Conservation (phyloP, 192 early-diverging fungal species). For the Helicostylum pulchrum region DNA sequence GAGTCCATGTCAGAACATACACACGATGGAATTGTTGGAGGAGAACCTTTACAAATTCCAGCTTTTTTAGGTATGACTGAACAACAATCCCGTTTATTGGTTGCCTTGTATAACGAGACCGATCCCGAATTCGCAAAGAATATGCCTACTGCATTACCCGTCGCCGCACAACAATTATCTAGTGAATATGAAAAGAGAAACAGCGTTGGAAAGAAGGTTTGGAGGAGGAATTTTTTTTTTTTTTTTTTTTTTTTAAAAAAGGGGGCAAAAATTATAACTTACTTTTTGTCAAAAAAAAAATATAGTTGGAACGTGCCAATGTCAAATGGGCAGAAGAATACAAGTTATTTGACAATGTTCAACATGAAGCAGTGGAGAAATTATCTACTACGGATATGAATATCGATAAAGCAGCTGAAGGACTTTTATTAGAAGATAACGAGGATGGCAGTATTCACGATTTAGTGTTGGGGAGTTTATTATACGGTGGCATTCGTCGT, state of each 20-base stretch:
- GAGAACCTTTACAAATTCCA: constrained; percentile 14
- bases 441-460: constrained; percentile 43
- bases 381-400: constrained; percentile 44
- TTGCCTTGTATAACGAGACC: constrained; percentile 48
- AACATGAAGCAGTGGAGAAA: constrained; percentile 43
- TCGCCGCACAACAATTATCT: constrained; percentile 43
- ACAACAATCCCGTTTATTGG: constrained; percentile 44
- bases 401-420: constrained; percentile 39
- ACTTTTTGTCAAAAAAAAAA: constrained; percentile 1
- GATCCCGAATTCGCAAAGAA: constrained; percentile 46
- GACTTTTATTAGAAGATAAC: constrained; percentile 28
- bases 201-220: constrained; percentile 43
- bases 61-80: constrained; percentile 47
- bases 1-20: neutral
- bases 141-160: constrained; percentile 46
- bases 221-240: neutral
- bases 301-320: constrained; percentile 40
- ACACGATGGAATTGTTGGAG: constrained; percentile 1
- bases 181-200: constrained; percentile 47
- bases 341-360: constrained; percentile 41
- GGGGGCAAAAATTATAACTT: neutral
- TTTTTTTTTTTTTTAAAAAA: neutral
- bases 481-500: constrained; percentile 44
- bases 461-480: constrained; percentile 39
- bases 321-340: constrained; percentile 38